These are phyloP conservation scores for Lippia alba DNA, from an alignment of 305 asterid species.

Conservation along the genomic window DNA sequence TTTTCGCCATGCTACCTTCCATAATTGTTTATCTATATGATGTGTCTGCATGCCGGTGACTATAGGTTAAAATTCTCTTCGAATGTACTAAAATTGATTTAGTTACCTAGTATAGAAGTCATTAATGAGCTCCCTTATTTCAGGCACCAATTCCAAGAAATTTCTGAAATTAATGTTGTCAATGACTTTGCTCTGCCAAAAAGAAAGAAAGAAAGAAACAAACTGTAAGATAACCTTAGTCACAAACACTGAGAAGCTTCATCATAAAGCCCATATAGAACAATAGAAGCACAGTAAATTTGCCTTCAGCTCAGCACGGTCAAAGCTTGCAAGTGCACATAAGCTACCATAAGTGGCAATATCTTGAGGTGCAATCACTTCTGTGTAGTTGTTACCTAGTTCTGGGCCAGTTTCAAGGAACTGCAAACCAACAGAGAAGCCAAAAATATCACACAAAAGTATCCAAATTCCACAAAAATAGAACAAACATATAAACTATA, in stretches of 20 bases:
- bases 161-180: slow-evolving; percentile 81
- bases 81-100: slow-evolving; percentile 24
- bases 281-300: slow-evolving; percentile 16
- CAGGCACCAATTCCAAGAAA: slow-evolving; percentile 91
- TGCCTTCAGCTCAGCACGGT: slow-evolving; percentile 89
- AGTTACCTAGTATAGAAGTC: slow-evolving; percentile 92
- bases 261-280: not conserved
- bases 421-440: slow-evolving; percentile 46
- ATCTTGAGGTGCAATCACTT: slow-evolving; percentile 92
- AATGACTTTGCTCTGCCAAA: slow-evolving; percentile 85
- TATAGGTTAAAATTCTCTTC: not conserved
- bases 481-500: slow-evolving; percentile 2
- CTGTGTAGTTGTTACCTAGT: slow-evolving; percentile 71
- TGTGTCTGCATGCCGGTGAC: not conserved
- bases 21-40: not conserved
- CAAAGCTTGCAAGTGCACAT: slow-evolving; percentile 96
- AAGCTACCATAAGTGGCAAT: slow-evolving; percentile 95
- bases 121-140: slow-evolving; percentile 88
- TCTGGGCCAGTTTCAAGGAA: slow-evolving; percentile 86
- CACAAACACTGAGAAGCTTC: slow-evolving; percentile 24
- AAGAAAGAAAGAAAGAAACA: slow-evolving; percentile 32
- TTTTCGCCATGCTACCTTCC: not conserved
- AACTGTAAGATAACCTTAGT: slow-evolving; percentile 12
- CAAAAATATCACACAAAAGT: slow-evolving; percentile 11
- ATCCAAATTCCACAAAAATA: not conserved